Conservation (phyloP, 306 rosid species). For the Dalbergia cultrata region DNA sequence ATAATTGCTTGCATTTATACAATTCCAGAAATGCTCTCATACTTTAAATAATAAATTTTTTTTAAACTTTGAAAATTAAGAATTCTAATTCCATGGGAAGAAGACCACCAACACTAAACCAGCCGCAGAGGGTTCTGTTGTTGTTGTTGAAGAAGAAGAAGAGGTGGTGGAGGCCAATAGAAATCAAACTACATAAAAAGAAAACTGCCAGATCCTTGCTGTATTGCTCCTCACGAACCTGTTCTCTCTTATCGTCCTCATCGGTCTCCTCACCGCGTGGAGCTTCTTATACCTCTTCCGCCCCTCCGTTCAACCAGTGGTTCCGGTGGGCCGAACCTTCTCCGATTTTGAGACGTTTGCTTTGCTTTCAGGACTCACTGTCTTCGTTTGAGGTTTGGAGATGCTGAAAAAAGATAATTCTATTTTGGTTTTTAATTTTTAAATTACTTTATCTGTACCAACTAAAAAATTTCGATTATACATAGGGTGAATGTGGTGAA, state of each 20-base stretch:
- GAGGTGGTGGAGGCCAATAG: too few species aligned
- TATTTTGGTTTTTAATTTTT: constrained; percentile 13
- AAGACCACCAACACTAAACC: too few species aligned
- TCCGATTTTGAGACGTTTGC: constrained; percentile 76
- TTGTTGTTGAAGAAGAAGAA: too few species aligned
- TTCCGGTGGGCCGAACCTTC: constrained; percentile 74
- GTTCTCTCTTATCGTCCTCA: constrained; percentile 64
- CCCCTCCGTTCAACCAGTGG: constrained; percentile 89
- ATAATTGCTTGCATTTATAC: too few species aligned
- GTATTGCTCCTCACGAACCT: constrained; percentile 80
- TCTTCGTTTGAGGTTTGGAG: constrained; percentile 48
- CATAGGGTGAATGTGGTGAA: constrained; percentile 40
- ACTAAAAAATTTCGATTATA: constrained; percentile 35
- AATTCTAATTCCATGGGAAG: too few species aligned
- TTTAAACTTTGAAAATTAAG: too few species aligned
- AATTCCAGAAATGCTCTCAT: too few species aligned
- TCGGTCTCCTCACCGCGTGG: constrained; percentile 82
- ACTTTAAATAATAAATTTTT: too few species aligned
- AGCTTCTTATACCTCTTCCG: constrained; percentile 94
- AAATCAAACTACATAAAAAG: too few species aligned
- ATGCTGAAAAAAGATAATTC: constrained; percentile 11
- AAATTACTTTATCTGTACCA: constrained; percentile 17
- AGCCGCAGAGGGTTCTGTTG: too few species aligned
- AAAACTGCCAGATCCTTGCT: constrained; percentile 47
- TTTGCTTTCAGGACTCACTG: constrained; percentile 59